Evolutionary conservation across 2,329 filamentous ascomycete genomes (phyloP).

Genomic region (Beauveria asiatica): DNA sequence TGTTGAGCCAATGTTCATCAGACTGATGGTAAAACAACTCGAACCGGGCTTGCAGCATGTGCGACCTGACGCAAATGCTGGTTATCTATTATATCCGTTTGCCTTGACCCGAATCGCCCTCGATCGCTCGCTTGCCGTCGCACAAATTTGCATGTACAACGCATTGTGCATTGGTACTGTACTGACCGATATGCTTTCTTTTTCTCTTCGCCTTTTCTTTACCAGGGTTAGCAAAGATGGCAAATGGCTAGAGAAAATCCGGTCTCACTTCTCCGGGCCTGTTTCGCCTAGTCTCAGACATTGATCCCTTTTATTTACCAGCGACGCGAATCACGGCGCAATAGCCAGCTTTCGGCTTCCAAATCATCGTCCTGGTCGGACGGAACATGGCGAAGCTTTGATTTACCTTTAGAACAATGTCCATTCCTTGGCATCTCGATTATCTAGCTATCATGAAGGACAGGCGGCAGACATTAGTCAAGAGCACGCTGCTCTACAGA

Average conservation of each 20-base stretch:
- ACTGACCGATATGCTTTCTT: background rate
- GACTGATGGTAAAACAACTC: background rate
- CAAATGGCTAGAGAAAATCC: background rate
- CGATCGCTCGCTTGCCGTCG: background rate
- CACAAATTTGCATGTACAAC: background rate
- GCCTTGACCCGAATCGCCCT: background rate
- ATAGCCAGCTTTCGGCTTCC: background rate
- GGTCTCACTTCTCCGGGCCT: background rate
- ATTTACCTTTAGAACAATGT: background rate
- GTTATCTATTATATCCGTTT: background rate
- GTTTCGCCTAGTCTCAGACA: conserved; percentile 6
- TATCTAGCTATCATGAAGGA: background rate
- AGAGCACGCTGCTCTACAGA: too few species aligned
- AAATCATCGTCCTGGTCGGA: background rate
- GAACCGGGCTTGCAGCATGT: background rate
- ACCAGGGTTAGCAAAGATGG: background rate
- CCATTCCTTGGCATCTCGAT: background rate
- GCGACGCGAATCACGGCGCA: background rate
- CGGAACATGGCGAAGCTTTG: background rate
- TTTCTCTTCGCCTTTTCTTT: background rate
- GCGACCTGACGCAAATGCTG: background rate
- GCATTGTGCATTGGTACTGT: background rate
- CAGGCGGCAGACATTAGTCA: too few species aligned
- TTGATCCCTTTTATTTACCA: background rate
- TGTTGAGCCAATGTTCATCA: background rate